Percentiles rank a stretch among this genome's conserved stretches.
Evolutionary conservation across 805 yeast species (phyloP).

Genomic region (Cyberlindnera mrakii): DNA sequence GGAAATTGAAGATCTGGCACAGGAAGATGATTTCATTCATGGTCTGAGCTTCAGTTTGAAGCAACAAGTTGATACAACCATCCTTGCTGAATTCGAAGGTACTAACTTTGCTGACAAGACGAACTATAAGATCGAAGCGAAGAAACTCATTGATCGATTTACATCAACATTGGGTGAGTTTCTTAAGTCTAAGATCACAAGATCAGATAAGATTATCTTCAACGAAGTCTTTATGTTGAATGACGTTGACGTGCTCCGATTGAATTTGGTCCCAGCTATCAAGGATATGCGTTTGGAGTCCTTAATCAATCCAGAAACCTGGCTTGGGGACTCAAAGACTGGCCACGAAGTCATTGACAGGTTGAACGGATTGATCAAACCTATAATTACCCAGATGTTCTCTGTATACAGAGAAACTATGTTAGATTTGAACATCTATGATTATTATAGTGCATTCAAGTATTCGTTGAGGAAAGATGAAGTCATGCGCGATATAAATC

Average conservation of each 20-base stretch:
- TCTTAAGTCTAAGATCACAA: slow-evolving; percentile 9
- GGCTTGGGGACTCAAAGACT: slow-evolving; percentile 16
- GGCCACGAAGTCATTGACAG: slow-evolving; percentile 15
- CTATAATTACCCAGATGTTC: slow-evolving; percentile 53
- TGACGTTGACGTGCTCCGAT: slow-evolving; percentile 25
- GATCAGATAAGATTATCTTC: slow-evolving; percentile 22
- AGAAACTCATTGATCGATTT: slow-evolving; percentile 15
- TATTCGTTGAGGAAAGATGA: slow-evolving; percentile 35
- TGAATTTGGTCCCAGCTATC: slow-evolving; percentile 37
- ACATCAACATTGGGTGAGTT: slow-evolving; percentile 13
- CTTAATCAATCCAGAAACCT: slow-evolving; percentile 33
- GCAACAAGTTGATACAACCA: neutral
- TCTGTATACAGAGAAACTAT: slow-evolving; percentile 77
- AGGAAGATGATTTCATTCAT: slow-evolving; percentile 8
- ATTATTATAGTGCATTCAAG: slow-evolving; percentile 58
- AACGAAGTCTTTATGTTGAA: slow-evolving; percentile 36
- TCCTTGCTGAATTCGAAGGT: neutral
- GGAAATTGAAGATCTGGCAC: slow-evolving; percentile 8
- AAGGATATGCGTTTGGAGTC: slow-evolving; percentile 36
- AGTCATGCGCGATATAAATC: slow-evolving; percentile 22
- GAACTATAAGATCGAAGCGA: slow-evolving; percentile 19
- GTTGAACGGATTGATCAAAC: slow-evolving; percentile 37
- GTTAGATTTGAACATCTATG: slow-evolving; percentile 57
- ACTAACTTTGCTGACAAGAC: slow-evolving; percentile 7
- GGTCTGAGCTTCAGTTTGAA: slow-evolving; percentile 13